Percentiles rank a stretch among this genome's conserved stretches.
Evolutionary conservation across 2,329 filamentous ascomycete genomes (phyloP).

Genomic region (Talaromyces rugulosus): DNA sequence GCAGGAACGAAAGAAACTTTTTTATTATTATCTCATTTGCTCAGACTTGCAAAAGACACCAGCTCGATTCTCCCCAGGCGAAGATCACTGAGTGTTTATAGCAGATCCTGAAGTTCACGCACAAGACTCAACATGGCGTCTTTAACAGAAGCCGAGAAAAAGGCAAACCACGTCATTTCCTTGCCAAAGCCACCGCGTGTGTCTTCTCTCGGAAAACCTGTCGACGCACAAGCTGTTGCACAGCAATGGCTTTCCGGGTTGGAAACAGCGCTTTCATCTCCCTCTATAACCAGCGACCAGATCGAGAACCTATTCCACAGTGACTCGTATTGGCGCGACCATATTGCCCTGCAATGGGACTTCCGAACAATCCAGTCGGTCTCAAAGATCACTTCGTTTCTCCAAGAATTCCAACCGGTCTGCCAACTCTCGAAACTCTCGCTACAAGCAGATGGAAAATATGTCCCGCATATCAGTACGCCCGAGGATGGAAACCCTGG

Average conservation of each 20-base stretch:
- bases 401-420: slow-evolving; percentile 22
- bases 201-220: slow-evolving; percentile 1
- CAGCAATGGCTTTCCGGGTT: slow-evolving; percentile 31
- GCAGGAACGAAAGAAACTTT: not conserved
- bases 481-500: slow-evolving; percentile 21
- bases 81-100: not conserved
- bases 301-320: slow-evolving; percentile 33
- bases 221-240: slow-evolving; percentile 23
- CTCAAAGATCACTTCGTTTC: slow-evolving; percentile 27
- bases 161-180: slow-evolving; percentile 23
- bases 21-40: not conserved
- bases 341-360: slow-evolving; percentile 38
- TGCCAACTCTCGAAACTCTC: slow-evolving; percentile 26
- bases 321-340: slow-evolving; percentile 41
- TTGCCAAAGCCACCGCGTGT: slow-evolving; percentile 24
- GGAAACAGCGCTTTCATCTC: slow-evolving; percentile 19
- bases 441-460: slow-evolving; percentile 30
- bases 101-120: not conserved
- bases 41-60: not conserved
- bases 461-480: slow-evolving; percentile 24
- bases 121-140: not conserved
- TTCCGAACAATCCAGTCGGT: slow-evolving; percentile 31
- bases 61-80: not conserved
- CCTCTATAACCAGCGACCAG: slow-evolving; percentile 18
- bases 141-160: slow-evolving; percentile 8